phyloP scores from a whole-genome alignment of 805 yeast species.

The Metschnikowia anglica region DNA sequence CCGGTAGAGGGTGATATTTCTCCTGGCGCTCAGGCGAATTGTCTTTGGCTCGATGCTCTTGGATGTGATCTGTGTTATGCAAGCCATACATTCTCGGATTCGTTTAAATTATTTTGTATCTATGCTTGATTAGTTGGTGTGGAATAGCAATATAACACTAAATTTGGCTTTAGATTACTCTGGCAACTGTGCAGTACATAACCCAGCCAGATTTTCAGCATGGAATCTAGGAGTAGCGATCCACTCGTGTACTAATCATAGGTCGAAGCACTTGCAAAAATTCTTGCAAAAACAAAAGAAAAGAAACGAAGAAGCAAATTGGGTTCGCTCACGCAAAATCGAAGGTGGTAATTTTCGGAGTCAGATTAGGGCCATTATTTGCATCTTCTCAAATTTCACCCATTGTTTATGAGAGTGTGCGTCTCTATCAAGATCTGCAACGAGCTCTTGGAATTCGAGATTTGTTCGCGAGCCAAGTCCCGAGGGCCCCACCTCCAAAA shows the following conservation, averaged over 20 bases:
- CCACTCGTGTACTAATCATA: too few species aligned
- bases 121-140: neutral
- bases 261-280: too few species aligned
- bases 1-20: constrained; percentile 8
- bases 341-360: too few species aligned
- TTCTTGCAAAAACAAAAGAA: too few species aligned
- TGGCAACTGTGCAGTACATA: constrained; percentile 1
- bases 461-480: neutral
- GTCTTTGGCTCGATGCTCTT: neutral
- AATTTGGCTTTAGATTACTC: neutral
- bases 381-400: neutral
- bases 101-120: neutral
- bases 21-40: neutral
- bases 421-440: neutral
- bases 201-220: neutral
- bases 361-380: too few species aligned
- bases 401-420: neutral
- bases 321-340: too few species aligned
- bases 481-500: neutral
- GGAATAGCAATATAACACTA: constrained; percentile 1
- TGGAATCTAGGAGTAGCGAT: neutral
- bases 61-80: neutral
- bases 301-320: too few species aligned
- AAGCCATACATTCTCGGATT: constrained; percentile 4
- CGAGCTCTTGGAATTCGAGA: neutral